Conservation (phyloP, 2,329 filamentous ascomycete species). For the Fusarium napiforme region DNA sequence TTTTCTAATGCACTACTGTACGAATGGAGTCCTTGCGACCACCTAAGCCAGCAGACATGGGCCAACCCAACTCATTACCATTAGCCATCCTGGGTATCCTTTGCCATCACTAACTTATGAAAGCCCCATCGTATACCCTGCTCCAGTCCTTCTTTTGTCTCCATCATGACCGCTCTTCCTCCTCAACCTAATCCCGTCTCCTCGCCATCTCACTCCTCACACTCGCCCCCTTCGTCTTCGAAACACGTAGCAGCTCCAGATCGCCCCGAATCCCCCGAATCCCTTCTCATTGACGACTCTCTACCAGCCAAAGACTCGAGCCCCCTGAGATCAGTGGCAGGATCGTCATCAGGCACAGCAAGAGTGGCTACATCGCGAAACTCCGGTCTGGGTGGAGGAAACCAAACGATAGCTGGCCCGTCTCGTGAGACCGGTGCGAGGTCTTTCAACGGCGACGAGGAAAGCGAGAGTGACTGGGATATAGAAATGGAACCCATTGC, state of each 20-base stretch:
- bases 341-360: slow-evolving; percentile 17
- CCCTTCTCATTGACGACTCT: slow-evolving; percentile 21
- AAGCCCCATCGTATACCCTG: slow-evolving; percentile 37
- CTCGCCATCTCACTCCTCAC: slow-evolving; percentile 19
- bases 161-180: slow-evolving; percentile 41
- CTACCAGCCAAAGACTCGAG: slow-evolving; percentile 8
- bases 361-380: slow-evolving; percentile 11
- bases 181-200: slow-evolving; percentile 29
- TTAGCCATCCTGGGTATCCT: slow-evolving; percentile 3
- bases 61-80: slow-evolving; percentile 25
- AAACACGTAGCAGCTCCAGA: slow-evolving; percentile 15
- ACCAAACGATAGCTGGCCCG: slow-evolving; percentile 30
- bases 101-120: slow-evolving; percentile 40
- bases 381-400: slow-evolving; percentile 18
- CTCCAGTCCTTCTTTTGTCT: slow-evolving; percentile 35
- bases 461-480: slow-evolving; percentile 52
- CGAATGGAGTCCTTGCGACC: slow-evolving; percentile 33
- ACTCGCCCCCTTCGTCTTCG: slow-evolving; percentile 20
- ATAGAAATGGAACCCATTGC: slow-evolving; percentile 68
- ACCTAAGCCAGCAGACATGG: slow-evolving; percentile 26
- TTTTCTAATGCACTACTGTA: slow-evolving; percentile 36
- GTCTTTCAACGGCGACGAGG: slow-evolving; percentile 47
- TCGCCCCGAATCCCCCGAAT: slow-evolving; percentile 17
- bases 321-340: slow-evolving; percentile 6
- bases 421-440: slow-evolving; percentile 26